Base-by-base conservation (phyloP, 345 rosid genomes). In the Pistacia vera region DNA sequence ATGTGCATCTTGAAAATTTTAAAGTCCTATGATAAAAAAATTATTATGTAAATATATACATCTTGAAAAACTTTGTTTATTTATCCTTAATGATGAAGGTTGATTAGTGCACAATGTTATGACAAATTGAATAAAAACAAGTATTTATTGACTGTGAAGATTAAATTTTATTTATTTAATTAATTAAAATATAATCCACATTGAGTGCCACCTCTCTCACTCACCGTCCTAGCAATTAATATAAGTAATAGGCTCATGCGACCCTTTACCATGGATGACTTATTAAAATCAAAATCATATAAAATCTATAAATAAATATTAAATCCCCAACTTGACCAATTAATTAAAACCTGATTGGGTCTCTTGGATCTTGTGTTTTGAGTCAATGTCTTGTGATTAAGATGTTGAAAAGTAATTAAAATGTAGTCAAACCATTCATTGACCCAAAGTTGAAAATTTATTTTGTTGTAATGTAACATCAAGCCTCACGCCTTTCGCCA, bases 351-450 rank as follows among this genome's bases (percentile, higher is more conserved):
- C 57, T 54, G 16, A 54, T 66, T 20, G 36, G 30, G 25, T 44
- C 67, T 46, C 70, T 66, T 66, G 70, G 70, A 66, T 66, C 70
- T 46, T 54, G 35, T 11, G 70, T 44, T 66, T 66, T 11, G 4
- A 5, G 69, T 65, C 30, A 65, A n/a, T 65, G 54, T 41, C 5
- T 46, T 46, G 55, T 66, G 51, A n/a, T 66, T 46, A 66, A 20
- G 36, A 66, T 46, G n/a, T 41, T 66, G 52, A 66, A 44, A 41
- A n/a, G 25, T 9, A 66, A 41, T 38, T 65, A 66, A 20, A 66
- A 46, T 46, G 17, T 10, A 44, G 56, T 22, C 70, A 66, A 66
- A 66, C 56, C 35, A 46, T 33, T 11, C 33, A 66, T 66, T 5
- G 70, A 66, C 55, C 8, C 56, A 66, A 46, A 41, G 17, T 44